Evolutionary conservation across 345 rosid species (phyloP), one percentile per base, ranked within the genome.

Genomic region (Eucalyptus erythrocorys): DNA sequence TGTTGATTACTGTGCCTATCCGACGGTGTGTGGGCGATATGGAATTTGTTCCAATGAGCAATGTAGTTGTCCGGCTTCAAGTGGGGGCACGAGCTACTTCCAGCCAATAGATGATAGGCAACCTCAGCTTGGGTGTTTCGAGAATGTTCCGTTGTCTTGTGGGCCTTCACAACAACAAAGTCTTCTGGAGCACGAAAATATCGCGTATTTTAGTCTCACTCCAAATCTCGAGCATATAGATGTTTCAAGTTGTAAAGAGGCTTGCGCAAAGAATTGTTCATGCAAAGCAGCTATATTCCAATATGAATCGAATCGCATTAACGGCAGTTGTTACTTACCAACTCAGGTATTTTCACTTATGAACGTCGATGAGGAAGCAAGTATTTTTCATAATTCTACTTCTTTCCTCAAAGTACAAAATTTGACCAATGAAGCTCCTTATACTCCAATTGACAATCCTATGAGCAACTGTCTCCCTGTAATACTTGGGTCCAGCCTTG

Each of bases 231-330:
- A 15, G 7, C 0, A 79, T 6, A 40, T 53, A 17, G 50, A 40
- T 64, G 21, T 26, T 21, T 14, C 19, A 12, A 90, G 88, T 14
- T 89, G 92, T 59, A 80, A 86, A 55, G 48, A 43, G 22, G 89
- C 79, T 8, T 91, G 91, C 61, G 24, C 89, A 49, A 86, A 53
- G 13, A 89, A 92, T 9, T 91, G 90, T 85, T 90, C 91, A 9
- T 92, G 93, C 89, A 91, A 89, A 86, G 88, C 89, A 13, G 92
- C 86, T 16, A 13, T 89, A 13, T 87, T 89, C 22, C 43, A 32
- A 1, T 81, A 66, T 34, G 1, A 16, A 7, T 40, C 10, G 7
- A 82, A 27, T 45, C 7, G 26, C 43, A 48, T 87, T 6, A 22
- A 3, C 2, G 90, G 93, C 13, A 49, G 71, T 85, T 92, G 92